Evolutionary conservation across 179 eudicot genomes (phyloP), one percentile per base, ranked within the genome.

Genomic region (Beta lomatogona): DNA sequence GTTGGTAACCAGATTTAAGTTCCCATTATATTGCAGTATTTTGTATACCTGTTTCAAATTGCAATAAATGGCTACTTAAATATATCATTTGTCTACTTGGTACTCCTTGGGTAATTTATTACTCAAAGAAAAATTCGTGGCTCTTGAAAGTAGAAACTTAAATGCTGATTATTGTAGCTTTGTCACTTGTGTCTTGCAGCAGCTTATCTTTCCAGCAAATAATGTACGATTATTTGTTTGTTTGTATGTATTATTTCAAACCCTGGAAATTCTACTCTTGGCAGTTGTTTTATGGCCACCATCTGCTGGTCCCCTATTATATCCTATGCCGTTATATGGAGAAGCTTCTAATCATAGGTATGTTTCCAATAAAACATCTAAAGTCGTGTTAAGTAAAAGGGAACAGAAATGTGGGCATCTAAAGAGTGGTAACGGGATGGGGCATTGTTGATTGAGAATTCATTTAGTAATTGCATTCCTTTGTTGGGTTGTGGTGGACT

Each of bases 271-370:
- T 75, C 45, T 71, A 55, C 76, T 66, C 14, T 81, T 77, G 68
- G 65, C 95, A 95, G 95, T 95, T 85, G 87, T 85, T 81, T 83
- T 95, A 80, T 93, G 99, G 99, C 97, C 95, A 52, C 99, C 99
- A 81, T 92, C 98, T 71, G 91, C 98, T 64, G 88, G 93, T 77
- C 88, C 93, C 36, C 63, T 80, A 54, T 80, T 95, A 67, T 93
- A 93, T 86, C 97, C 97, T 66, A 88, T 90, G 95, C 93, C 97
- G 55, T 77, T 95, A 64, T 90, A 93, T 80, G 95, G 98, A 75
- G 99, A 95, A 88, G 92, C 98, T 53, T 95, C 98, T 68, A 93
- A 95, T 77, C 99, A 95, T 81, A 93, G 98, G 99, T 92, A 67
- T 67, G 79, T 15, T 28, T 1, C 46, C 73, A 36, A 28, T 50